Base-by-base conservation (phyloP, 805 yeast genomes). In the Kockiozyma suomiensis region DNA sequence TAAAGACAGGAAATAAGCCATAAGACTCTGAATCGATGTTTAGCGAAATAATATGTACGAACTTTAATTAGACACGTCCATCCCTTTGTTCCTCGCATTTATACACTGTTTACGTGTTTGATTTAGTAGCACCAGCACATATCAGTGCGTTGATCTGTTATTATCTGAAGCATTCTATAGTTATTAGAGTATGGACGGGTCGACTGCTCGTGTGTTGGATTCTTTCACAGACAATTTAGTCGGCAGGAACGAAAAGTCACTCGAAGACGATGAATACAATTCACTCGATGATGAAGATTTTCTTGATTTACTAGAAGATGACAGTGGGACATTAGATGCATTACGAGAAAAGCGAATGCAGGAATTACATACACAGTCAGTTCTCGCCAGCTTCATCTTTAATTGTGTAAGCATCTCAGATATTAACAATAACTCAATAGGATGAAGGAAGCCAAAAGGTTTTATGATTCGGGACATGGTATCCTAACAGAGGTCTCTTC, bases 341-440 rank as follows among this genome's bases (percentile, higher is more conserved):
- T 86, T 85, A 68, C 76, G 94, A 71, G 93, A 86, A 67, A 77
- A 78, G 65, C 75, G 96, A 35, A 74, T 87, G 52, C 81, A 84
- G 56, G 84, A 87, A 66, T 73, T 87, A 35, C 75, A 81, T 1
- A 70, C 75, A 72, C 74, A 77, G 72, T 61, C 68, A 69, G 60
- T 58, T 3, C 46, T 37, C 4, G 26, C 33, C 38, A 21, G 28
- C n/a, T n/a, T 26, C 26, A 35, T 10, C 13, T 38, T 21, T 7
- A 15, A 7, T 23, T 25, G 35, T 38, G 12, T n/a, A n/a, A n/a
- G n/a, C n/a, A n/a, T n/a, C n/a, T n/a, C n/a, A n/a, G n/a, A n/a
- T n/a, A 78, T 33, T 72, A 70, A 47, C 56, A 62, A 19, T 70
- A 41, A 12, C 13, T 23, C 67, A 65, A 72, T 65, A 73, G 68